phyloP scores from a whole-genome alignment of 495 filamentous ascomycete genomes.

The Eremomyces bilateralis region DNA sequence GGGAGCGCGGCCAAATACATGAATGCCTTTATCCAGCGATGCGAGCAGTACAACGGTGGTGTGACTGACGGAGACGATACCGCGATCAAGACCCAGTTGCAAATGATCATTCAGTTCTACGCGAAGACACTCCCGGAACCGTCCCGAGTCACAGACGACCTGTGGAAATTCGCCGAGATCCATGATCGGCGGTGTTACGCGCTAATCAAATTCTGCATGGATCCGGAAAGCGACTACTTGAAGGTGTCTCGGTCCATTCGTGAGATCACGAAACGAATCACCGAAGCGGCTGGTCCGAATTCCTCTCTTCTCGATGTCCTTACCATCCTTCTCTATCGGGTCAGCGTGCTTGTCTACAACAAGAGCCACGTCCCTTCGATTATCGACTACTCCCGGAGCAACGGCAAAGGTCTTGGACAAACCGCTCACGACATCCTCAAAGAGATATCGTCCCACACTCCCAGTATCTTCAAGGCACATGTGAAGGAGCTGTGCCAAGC shows the following conservation, averaged over 20 bases:
- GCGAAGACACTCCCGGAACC: slow-evolving; percentile 55
- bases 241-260: slow-evolving; percentile 75
- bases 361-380: slow-evolving; percentile 79
- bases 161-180: slow-evolving; percentile 77
- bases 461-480: slow-evolving; percentile 75
- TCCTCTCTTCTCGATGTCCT: slow-evolving; percentile 50
- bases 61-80: slow-evolving; percentile 53
- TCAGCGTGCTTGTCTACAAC: slow-evolving; percentile 72
- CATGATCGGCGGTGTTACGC: slow-evolving; percentile 85
- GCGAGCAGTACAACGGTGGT: slow-evolving; percentile 72
- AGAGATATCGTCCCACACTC: slow-evolving; percentile 74
- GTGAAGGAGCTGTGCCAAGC: slow-evolving; percentile 79
- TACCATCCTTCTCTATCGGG: slow-evolving; percentile 63
- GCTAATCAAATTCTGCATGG: slow-evolving; percentile 65
- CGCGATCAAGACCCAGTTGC: slow-evolving; percentile 43
- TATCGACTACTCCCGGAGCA: slow-evolving; percentile 62
- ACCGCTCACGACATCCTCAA: slow-evolving; percentile 80
- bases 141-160: slow-evolving; percentile 38
- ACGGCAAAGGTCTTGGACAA: slow-evolving; percentile 52
- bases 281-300: slow-evolving; percentile 33
- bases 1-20: slow-evolving; percentile 50
- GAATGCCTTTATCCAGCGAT: slow-evolving; percentile 49
- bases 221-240: slow-evolving; percentile 74
- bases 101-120: slow-evolving; percentile 41
- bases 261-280: slow-evolving; percentile 66